Evolutionary conservation across 2,329 filamentous ascomycete species (phyloP), one percentile per base, ranked within the genome.

Genomic region (Lecanicillium sp.): DNA sequence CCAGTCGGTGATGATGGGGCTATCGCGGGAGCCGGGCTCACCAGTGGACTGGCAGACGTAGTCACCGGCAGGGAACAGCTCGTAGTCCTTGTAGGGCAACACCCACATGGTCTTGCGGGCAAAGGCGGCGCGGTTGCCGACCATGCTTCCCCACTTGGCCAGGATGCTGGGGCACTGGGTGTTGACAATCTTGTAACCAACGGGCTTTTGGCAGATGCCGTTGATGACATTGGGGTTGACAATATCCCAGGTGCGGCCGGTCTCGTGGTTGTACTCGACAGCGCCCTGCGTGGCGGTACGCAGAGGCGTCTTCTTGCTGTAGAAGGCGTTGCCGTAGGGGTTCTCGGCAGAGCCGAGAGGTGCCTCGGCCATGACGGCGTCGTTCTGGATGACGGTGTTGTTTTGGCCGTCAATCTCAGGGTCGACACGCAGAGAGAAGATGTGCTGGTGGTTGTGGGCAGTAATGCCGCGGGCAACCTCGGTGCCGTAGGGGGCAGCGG

Each of bases 251-350:
- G 57, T 51, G 27, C 65, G 60, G 22, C 41, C 37, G 17, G 56
- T 59, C 39, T 59, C 48, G 42, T 49, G 49, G 35, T 46, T 44
- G 44, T 57, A 55, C 29, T 44, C 34, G 15, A 45, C 46, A 8
- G 47, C 49, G 12, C 42, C 50, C 34, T 54, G 43, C 15, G 38
- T 43, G 19, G 52, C 41, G 9, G 48, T 54, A 2, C 42, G 43
- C 11, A 56, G 46, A 13, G 46, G 41, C 18, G 53, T 56, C 49
- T 51, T 53, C 34, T 47, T 50, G 44, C 45, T 50, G 42, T 53
- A 86, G 59, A 87, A 87, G 5, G 80, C 83, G 52, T 87, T 87
- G 44, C 84, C 83, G 56, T 84, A 81, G 40, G 71, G 76, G 59
- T 88, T 87, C 56, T 84, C 79, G 8, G 65, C 61, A 35, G 75